These are phyloP conservation scores for Platanthera zijinensis DNA, from an alignment of 106 monocot genomes.

Conservation along the genomic window DNA sequence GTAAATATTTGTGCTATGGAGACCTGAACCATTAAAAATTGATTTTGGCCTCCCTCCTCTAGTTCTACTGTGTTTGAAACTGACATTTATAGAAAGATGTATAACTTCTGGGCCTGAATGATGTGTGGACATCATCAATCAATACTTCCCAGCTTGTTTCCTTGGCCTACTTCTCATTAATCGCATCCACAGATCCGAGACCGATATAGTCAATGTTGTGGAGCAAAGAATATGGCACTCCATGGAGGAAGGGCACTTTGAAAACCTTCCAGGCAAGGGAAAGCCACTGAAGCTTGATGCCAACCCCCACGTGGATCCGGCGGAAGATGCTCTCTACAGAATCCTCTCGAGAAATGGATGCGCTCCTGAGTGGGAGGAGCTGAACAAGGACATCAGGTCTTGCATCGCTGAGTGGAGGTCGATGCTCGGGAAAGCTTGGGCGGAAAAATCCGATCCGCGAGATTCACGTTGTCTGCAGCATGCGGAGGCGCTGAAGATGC, in stretches of 20 bases:
- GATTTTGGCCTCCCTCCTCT: too few relatives aligned
- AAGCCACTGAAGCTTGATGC: slow-evolving; percentile 64
- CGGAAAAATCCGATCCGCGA: slow-evolving; percentile 10
- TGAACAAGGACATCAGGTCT: slow-evolving; percentile 84
- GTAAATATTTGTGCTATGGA: too few relatives aligned
- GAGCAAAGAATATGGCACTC: slow-evolving; percentile 92
- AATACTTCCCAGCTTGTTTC: too few relatives aligned
- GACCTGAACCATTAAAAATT: too few relatives aligned
- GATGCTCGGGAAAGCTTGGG: slow-evolving; percentile 48
- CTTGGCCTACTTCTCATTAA: too few relatives aligned
- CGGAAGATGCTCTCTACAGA: slow-evolving; percentile 86
- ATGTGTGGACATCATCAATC: too few relatives aligned
- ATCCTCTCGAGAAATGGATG: slow-evolving; percentile 85
- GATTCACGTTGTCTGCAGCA: slow-evolving; percentile 33
- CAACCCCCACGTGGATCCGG: slow-evolving; percentile 88
- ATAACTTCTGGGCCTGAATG: too few relatives aligned
- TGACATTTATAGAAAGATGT: too few relatives aligned
- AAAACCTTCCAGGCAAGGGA: slow-evolving; percentile 90
- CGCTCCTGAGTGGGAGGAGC: slow-evolving; percentile 92
- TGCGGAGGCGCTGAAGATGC: slow-evolving; percentile 35
- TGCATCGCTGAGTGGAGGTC: slow-evolving; percentile 50
- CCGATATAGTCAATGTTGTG: slow-evolving; percentile 79
- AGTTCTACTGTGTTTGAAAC: too few relatives aligned
- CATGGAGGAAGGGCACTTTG: slow-evolving; percentile 97
- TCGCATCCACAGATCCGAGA: slow-evolving; percentile 59